A percentile compares a stretch with the other conserved stretches of the same genome.
Conservation (phyloP, 768 basidiomycete species). For the Hygrophoropsis aurantiaca region DNA sequence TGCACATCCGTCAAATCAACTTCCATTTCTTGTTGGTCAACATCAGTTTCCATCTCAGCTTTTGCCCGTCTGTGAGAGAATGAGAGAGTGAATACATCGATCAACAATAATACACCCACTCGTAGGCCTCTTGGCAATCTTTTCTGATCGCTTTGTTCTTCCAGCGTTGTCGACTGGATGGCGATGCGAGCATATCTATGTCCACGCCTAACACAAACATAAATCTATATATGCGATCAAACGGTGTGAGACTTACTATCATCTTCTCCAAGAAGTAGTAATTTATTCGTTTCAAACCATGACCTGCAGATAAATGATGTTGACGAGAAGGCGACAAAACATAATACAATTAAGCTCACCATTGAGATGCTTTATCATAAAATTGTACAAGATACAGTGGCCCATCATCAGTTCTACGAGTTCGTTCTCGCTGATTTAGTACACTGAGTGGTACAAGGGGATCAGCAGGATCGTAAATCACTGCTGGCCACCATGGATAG, state of each 20-base stretch:
- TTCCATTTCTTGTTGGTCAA: background rate
- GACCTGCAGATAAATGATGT: slow-evolving; percentile 45
- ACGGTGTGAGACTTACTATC: slow-evolving; percentile 45
- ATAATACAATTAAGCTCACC: slow-evolving; percentile 39
- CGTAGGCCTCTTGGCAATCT: slow-evolving; percentile 61
- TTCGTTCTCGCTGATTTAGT: slow-evolving; percentile 26
- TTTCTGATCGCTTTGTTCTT: slow-evolving; percentile 49
- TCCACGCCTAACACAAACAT: slow-evolving; percentile 54
- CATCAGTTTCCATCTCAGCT: slow-evolving; percentile 49
- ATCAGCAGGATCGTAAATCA: slow-evolving; percentile 66
- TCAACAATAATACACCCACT: slow-evolving; percentile 45
- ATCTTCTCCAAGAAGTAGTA: slow-evolving; percentile 71
- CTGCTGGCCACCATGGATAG: slow-evolving; percentile 89
- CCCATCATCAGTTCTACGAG: slow-evolving; percentile 37
- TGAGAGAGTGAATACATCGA: background rate
- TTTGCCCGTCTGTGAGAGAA: slow-evolving; percentile 36
- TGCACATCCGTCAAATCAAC: too few species aligned
- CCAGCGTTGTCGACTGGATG: slow-evolving; percentile 58
- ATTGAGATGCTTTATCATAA: slow-evolving; percentile 66
- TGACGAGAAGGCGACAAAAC: background rate
- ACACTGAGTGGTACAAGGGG: slow-evolving; percentile 48
- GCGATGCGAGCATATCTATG: slow-evolving; percentile 53
- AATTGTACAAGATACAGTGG: slow-evolving; percentile 72
- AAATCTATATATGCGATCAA: background rate
- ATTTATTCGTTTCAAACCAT: slow-evolving; percentile 52